These are phyloP conservation scores for Ascocoryne sarcoides DNA, from an alignment of 2,329 filamentous ascomycete species.

Conservation along the genomic window DNA sequence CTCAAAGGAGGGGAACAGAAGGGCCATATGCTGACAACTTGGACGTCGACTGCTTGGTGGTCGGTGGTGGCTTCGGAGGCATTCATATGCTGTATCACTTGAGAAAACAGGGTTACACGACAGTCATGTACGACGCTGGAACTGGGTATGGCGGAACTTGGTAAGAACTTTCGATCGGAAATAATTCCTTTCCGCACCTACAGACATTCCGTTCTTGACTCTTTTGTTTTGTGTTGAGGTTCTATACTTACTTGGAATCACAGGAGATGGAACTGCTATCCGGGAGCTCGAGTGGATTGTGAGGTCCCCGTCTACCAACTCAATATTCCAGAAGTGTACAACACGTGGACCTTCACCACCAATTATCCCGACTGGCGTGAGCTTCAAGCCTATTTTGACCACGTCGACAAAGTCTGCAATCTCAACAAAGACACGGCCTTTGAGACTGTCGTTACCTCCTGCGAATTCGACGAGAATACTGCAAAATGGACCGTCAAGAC, in stretches of 20 bases:
- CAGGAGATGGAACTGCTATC: slow-evolving; percentile 29
- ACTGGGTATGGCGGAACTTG: slow-evolving; percentile 44
- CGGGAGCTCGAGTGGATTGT: slow-evolving; percentile 20
- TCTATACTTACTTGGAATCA: too few relatives aligned
- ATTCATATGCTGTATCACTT: slow-evolving; percentile 15
- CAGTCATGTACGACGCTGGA: slow-evolving; percentile 44
- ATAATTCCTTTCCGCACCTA: too few relatives aligned
- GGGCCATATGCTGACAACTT: slow-evolving; percentile 36
- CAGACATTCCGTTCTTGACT: too few relatives aligned
- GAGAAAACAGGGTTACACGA: slow-evolving; percentile 33
- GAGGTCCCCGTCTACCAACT: slow-evolving; percentile 14
- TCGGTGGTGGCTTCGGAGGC: slow-evolving; percentile 26
- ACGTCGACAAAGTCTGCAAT: slow-evolving; percentile 44
- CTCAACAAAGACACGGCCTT: slow-evolving; percentile 37
- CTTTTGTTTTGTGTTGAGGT: too few relatives aligned
- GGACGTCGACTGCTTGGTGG: slow-evolving; percentile 30
- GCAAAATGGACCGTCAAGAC: slow-evolving; percentile 13
- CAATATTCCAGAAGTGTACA: slow-evolving; percentile 41
- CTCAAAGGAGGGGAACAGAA: slow-evolving; percentile 14
- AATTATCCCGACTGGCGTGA: slow-evolving; percentile 45
- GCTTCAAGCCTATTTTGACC: slow-evolving; percentile 48
- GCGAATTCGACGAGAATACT: slow-evolving; percentile 5
- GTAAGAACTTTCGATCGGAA: too few relatives aligned
- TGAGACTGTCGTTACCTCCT: slow-evolving; percentile 8
- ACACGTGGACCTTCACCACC: slow-evolving; percentile 48